Evolutionary conservation across 768 basidiomycete species (phyloP).

Genomic region (Hemileccinum rubropunctum): DNA sequence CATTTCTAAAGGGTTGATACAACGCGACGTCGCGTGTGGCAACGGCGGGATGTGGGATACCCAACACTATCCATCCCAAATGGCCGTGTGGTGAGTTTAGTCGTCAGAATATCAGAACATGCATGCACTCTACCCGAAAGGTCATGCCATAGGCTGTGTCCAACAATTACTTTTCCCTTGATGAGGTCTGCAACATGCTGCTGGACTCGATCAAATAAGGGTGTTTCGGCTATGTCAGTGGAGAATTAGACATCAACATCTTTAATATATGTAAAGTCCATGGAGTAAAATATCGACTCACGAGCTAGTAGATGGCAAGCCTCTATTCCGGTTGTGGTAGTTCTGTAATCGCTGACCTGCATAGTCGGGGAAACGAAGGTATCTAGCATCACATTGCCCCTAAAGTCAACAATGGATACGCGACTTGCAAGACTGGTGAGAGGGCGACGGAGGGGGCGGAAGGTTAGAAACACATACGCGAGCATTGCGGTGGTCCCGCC

Average conservation of each 20-base stretch:
- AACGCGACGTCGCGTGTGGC: constrained; percentile 78
- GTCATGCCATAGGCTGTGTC: constrained; percentile 79
- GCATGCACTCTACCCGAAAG: constrained; percentile 55
- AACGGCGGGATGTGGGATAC: constrained; percentile 76
- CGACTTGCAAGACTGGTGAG: constrained; percentile 34
- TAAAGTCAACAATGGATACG: constrained; percentile 54
- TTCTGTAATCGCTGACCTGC: constrained; percentile 71
- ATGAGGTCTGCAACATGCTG: constrained; percentile 62
- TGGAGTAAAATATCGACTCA: constrained; percentile 21
- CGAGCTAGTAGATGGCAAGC: constrained; percentile 39
- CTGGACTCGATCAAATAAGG: constrained; percentile 62
- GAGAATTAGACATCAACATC: constrained; percentile 1
- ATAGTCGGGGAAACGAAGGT: constrained; percentile 65
- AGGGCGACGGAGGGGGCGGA: constrained; percentile 2
- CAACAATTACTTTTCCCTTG: constrained; percentile 69
- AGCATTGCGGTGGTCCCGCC: constrained; percentile 82
- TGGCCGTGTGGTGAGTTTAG: constrained; percentile 13
- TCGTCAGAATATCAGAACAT: neutral
- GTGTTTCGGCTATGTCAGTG: constrained; percentile 35
- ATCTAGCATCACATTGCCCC: constrained; percentile 58
- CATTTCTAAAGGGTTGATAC: constrained; percentile 76
- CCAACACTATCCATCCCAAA: constrained; percentile 52
- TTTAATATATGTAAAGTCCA: neutral
- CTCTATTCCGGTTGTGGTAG: constrained; percentile 57
- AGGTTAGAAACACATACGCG: constrained; percentile 50